These are phyloP conservation scores for Rhizodiscina lignyota DNA, from an alignment of 495 filamentous ascomycete species.

Conservation along the genomic window DNA sequence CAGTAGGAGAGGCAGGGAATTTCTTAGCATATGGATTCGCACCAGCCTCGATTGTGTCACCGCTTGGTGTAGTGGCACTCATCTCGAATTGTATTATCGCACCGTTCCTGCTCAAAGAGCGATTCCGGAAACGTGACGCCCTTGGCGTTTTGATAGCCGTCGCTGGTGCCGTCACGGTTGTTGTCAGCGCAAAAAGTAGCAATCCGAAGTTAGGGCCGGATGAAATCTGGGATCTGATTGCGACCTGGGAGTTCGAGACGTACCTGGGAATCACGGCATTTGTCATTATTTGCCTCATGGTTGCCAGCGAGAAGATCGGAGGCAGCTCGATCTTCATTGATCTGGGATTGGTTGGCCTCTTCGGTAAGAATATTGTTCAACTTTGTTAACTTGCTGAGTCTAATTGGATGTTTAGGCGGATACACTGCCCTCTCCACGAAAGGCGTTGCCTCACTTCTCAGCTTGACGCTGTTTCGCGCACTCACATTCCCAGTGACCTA, in stretches of 20 bases:
- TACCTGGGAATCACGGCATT: constrained; percentile 63
- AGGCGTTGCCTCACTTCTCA: constrained; percentile 86
- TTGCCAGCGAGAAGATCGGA: constrained; percentile 68
- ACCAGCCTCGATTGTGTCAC: constrained; percentile 96
- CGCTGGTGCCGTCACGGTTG: constrained; percentile 78
- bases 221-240: constrained; percentile 80
- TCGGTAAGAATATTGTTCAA: constrained; percentile 42
- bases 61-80: constrained; percentile 83
- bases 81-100: constrained; percentile 95
- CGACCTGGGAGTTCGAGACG: constrained; percentile 75
- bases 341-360: constrained; percentile 78
- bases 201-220: constrained; percentile 84
- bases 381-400: constrained; percentile 12
- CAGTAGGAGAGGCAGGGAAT: constrained; percentile 83
- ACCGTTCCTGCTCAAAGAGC: constrained; percentile 79
- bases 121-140: constrained; percentile 69
- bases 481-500: constrained; percentile 89
- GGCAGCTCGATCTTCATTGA: constrained; percentile 79
- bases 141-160: constrained; percentile 77
- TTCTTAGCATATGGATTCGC: constrained; percentile 97
- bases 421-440: constrained; percentile 95
- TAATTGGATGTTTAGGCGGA: constrained; percentile 40
- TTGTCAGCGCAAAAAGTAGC: constrained; percentile 75
- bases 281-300: constrained; percentile 60
- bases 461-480: constrained; percentile 68